Conservation (phyloP, 1,139 yeast species). For the Spathaspora sp. region DNA sequence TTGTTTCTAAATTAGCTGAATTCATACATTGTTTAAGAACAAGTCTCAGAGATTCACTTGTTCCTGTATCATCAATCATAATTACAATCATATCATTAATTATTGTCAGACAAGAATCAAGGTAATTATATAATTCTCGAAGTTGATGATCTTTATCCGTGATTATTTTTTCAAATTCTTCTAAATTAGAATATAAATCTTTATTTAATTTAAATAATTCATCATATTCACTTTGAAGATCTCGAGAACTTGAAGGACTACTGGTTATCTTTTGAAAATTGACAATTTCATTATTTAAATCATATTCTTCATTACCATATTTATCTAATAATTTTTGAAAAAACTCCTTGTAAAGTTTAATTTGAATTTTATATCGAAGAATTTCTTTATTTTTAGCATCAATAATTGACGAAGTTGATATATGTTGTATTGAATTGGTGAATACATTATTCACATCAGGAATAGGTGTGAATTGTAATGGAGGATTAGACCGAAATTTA, state of each 20-base stretch:
- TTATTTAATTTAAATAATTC: constrained; percentile 38
- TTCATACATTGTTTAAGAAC: constrained; percentile 21
- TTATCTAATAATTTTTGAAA: constrained; percentile 37
- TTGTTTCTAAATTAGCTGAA: constrained; percentile 21
- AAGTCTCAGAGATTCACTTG: constrained; percentile 19
- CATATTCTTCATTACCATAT: constrained; percentile 9
- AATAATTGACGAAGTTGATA: constrained; percentile 18
- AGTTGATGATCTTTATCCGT: constrained; percentile 26
- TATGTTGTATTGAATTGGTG: constrained; percentile 13
- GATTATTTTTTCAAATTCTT: constrained; percentile 32
- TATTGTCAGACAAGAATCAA: constrained; percentile 18
- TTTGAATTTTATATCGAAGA: constrained; percentile 43
- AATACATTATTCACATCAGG: constrained; percentile 8
- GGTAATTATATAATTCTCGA: constrained; percentile 15
- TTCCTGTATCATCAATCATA: constrained; percentile 20
- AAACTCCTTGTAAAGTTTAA: constrained; percentile 42
- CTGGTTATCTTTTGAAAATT: constrained; percentile 18
- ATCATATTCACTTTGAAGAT: constrained; percentile 30
- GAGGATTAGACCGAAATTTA: constrained; percentile 26
- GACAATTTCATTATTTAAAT: constrained; percentile 18
- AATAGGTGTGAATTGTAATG: constrained; percentile 7
- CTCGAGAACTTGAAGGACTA: constrained; percentile 8
- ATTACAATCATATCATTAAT: constrained; percentile 25
- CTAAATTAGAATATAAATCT: constrained; percentile 39
- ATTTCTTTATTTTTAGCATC: constrained; percentile 40